These are phyloP conservation scores for Zea luxurians DNA, from an alignment of 176 grass and related monocot species.

Conservation along the genomic window DNA sequence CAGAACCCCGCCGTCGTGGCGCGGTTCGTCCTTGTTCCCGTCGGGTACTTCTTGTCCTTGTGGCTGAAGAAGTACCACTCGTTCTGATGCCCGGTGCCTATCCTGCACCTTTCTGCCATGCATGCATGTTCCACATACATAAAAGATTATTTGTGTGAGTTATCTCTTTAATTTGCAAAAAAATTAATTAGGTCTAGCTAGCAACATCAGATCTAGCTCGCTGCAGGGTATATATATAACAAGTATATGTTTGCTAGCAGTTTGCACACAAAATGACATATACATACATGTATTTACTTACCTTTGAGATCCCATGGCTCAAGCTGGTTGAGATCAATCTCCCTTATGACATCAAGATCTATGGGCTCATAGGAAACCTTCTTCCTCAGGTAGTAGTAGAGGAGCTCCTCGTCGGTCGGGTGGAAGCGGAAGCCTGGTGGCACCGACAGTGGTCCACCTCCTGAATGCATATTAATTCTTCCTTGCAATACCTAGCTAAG, in stretches of 20 bases:
- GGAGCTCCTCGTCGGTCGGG: no score
- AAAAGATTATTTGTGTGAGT: constrained; percentile 20
- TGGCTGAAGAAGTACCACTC: constrained; percentile 98
- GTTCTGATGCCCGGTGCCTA: constrained; percentile 79
- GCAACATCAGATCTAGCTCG: constrained; percentile 8
- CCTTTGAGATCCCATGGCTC: constrained; percentile 99
- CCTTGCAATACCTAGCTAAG: constrained; percentile 28
- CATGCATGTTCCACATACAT: background rate
- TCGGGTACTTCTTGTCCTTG: constrained; percentile 95
- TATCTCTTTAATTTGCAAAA: background rate
- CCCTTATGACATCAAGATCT: constrained; percentile 65
- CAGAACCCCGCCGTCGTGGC: constrained; percentile 77
- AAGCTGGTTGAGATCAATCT: constrained; percentile 82
- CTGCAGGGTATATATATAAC: background rate
- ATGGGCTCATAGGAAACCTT: no score
- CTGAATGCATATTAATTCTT: constrained; percentile 22
- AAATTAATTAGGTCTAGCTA: background rate
- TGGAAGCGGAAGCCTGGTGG: no score
- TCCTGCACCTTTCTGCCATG: constrained; percentile 71
- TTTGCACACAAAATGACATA: background rate
- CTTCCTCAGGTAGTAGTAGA: no score
- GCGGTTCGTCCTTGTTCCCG: constrained; percentile 81
- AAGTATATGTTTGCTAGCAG: background rate
- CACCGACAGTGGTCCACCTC: no score
- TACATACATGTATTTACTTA: constrained; percentile 4